These are phyloP conservation scores for Odonthalia washingtoniensis DNA, from an alignment of 31 red algal species.

Conservation along the genomic window DNA sequence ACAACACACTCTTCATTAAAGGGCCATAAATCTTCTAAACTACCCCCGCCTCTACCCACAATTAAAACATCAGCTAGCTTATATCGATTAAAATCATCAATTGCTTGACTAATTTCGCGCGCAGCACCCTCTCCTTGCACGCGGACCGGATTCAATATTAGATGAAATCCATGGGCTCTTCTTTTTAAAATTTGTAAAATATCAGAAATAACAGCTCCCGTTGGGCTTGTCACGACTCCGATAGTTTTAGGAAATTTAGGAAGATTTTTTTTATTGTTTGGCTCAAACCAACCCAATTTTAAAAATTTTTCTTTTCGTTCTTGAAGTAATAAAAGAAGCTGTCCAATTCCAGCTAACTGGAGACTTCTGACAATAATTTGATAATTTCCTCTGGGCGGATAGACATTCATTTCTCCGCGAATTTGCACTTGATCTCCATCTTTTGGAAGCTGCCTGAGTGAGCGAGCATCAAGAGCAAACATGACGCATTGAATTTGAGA, in stretches of 20 bases:
- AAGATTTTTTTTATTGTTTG: conserved; percentile 20
- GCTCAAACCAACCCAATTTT: conserved; percentile 12
- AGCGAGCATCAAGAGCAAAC: not conserved
- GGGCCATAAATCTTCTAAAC: conserved; percentile 33
- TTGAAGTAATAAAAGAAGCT: conserved; percentile 14
- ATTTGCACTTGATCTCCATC: conserved; percentile 10
- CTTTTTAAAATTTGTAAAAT: conserved; percentile 28
- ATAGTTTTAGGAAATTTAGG: conserved; percentile 9
- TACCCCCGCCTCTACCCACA: conserved; percentile 42
- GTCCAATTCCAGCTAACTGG: conserved; percentile 9
- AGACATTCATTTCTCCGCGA: conserved; percentile 7
- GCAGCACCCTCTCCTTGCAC: conserved; percentile 38
- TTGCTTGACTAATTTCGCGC: not conserved
- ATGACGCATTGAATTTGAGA: conserved; percentile 8
- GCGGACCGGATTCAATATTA: not conserved
- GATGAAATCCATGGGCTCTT: not conserved
- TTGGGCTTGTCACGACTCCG: conserved; percentile 10
- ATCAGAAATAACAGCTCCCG: conserved; percentile 22
- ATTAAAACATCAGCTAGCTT: conserved; percentile 46
- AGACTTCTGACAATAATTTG: conserved; percentile 25
- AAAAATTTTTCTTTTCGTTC: conserved; percentile 17
- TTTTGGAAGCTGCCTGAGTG: not conserved
- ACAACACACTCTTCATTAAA: conserved; percentile 49
- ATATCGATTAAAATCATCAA: not conserved
- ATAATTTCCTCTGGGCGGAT: conserved; percentile 12